Percentiles rank a stretch among this genome's conserved stretches.
phyloP scores from a whole-genome alignment of 1,284 basidiomycete species.

The Tilletia horrida region DNA sequence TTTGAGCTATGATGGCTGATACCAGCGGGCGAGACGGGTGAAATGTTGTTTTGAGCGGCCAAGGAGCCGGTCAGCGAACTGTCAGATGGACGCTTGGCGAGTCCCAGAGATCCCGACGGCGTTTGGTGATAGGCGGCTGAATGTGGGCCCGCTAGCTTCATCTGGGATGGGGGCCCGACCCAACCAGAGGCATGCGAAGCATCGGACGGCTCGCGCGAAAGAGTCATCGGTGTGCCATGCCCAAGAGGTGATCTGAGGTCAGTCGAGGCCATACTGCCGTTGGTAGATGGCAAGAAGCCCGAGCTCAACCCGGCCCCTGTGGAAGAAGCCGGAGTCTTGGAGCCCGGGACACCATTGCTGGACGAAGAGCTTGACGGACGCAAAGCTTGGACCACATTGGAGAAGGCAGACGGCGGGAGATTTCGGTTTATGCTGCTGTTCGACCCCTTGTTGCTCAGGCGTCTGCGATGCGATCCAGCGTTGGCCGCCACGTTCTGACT shows the following conservation, averaged over 20 bases:
- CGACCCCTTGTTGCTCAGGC: constrained; percentile 3
- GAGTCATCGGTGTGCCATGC: not conserved
- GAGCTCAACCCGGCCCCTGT: not conserved
- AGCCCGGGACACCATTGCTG: not conserved
- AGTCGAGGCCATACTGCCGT: not conserved
- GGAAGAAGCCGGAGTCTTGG: not conserved
- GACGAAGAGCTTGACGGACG: constrained; percentile 1
- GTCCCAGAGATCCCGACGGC: not conserved
- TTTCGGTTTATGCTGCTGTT: constrained; percentile 13
- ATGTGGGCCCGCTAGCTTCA: not conserved
- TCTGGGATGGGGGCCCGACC: not conserved
- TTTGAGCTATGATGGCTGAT: constrained; percentile 15
- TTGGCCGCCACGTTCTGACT: not conserved
- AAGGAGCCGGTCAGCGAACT: not conserved
- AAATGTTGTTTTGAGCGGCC: not conserved
- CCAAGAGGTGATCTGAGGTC: not conserved
- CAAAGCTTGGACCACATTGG: not conserved
- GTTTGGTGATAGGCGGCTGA: not conserved
- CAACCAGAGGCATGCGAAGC: constrained; percentile 7
- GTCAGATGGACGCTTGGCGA: constrained; percentile 12
- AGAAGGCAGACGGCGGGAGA: not conserved
- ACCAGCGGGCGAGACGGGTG: not conserved
- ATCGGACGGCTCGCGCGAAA: constrained; percentile 8
- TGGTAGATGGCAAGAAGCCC: not conserved
- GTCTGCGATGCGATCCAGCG: not conserved